Conservation (phyloP, 306 rosid genomes). For the Malus domestica region ASM211411v1 NC_041802.1:30292501-30293000, state of each 20-base stretch:
- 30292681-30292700: conserved; percentile 13
- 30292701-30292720: conserved; percentile 22
- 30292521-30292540: conserved; percentile 19
- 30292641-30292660: conserved; percentile 4
- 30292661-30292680: conserved; percentile 3
- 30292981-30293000: neutral
- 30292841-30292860: conserved; percentile 8
- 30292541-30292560: conserved; percentile 27
- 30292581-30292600: conserved; percentile 8
- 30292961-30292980: neutral
- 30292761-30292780: conserved; percentile 2
- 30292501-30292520: conserved; percentile 45
- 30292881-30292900: conserved; percentile 23
- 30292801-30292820: neutral
- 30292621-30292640: conserved; percentile 21
- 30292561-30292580: neutral
- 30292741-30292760: conserved; percentile 7
- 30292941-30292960: conserved; percentile 1
- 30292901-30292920: conserved; percentile 48
- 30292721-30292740: conserved; percentile 22
- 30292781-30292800: conserved; percentile 12
- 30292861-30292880: conserved; percentile 14
- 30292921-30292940: conserved; percentile 2
- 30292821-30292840: conserved; percentile 1
- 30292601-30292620: conserved; percentile 30